Conservation (phyloP, 2,329 filamentous ascomycete genomes). For the Biscogniauxia marginata region DNA sequence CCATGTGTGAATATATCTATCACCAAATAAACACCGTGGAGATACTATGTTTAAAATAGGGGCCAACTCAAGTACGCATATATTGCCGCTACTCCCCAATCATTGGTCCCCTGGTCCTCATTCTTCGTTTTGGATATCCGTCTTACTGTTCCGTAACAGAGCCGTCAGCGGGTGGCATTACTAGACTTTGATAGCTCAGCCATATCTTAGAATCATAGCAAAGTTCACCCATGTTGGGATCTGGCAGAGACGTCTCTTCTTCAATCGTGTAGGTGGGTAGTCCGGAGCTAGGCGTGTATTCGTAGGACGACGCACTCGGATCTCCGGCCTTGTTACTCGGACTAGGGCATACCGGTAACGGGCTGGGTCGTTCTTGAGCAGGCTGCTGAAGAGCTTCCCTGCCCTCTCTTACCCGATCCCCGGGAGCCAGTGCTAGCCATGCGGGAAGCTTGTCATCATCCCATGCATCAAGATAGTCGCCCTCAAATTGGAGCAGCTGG, state of each 20-base stretch:
- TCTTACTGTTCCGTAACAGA: neutral
- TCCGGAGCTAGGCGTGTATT: neutral
- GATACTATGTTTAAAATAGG: neutral
- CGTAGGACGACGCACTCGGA: neutral
- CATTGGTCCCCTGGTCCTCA: too few species aligned
- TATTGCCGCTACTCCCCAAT: neutral
- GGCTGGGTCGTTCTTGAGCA: neutral
- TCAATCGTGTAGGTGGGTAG: neutral
- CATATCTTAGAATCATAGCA: neutral
- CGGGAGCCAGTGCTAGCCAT: conserved; percentile 16
- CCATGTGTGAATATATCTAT: neutral
- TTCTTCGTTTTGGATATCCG: neutral
- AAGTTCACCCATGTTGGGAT: neutral
- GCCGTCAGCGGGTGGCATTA: neutral
- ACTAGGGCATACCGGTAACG: neutral
- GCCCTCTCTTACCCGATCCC: neutral
- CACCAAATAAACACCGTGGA: neutral
- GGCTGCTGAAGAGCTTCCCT: neutral
- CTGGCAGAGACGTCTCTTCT: neutral
- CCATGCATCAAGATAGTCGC: conserved; percentile 29
- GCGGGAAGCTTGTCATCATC: conserved; percentile 25
- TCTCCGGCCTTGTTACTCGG: neutral
- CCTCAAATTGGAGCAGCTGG: conserved; percentile 22
- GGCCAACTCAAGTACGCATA: neutral
- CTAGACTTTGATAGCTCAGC: neutral